Evolutionary conservation across 805 yeast species (phyloP), one percentile per base, ranked within the genome.

Genomic region (Wickerhamiella shivajii): DNA sequence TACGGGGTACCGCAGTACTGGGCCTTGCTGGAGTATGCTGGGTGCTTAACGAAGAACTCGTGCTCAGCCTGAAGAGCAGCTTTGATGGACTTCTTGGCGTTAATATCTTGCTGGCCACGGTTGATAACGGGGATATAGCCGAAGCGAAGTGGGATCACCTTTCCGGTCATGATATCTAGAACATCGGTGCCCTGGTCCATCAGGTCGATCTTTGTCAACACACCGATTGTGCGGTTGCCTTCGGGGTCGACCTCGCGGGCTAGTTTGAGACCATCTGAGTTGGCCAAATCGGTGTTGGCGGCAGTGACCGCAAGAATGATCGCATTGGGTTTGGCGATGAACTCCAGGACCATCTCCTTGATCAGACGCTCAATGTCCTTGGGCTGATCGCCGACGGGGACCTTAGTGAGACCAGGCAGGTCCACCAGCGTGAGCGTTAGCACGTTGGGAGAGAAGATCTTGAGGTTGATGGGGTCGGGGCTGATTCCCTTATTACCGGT

Each of bases 181-280:
- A 92, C 97, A 59, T 90, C 94, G 3, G 98, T 90, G 37, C 98
- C 98, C 49, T 81, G 77, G 55, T 90, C 98, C 98, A 90, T 90
- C 45, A 90, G 69, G 59, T 90, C 98, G 35, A 90, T 80, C 59
- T 90, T 90, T 19, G 97, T 90, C 44, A 90, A 69, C 20, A 90
- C 98, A 57, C 98, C 98, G 45, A 90, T 79, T 15, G 98, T 90
- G 63, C 98, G 73, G 27, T 51, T 46, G 30, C 98, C 98, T 56
- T 84, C 93, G 3, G 97, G 97, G 53, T 90, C 98, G 31, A 90
- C 96, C 57, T 90, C 97, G 49, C 97, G 72, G 2, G 98, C 97
- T 46, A 90, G 66, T 57, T 90, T 85, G 51, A 90, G 68, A 31
- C 97, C 95, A 52, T 90, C 98, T 19, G 93, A 79, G 57, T 90